Evolutionary conservation across 176 grass and related monocot genomes (phyloP).

Genomic region (Poa pratensis): DNA sequence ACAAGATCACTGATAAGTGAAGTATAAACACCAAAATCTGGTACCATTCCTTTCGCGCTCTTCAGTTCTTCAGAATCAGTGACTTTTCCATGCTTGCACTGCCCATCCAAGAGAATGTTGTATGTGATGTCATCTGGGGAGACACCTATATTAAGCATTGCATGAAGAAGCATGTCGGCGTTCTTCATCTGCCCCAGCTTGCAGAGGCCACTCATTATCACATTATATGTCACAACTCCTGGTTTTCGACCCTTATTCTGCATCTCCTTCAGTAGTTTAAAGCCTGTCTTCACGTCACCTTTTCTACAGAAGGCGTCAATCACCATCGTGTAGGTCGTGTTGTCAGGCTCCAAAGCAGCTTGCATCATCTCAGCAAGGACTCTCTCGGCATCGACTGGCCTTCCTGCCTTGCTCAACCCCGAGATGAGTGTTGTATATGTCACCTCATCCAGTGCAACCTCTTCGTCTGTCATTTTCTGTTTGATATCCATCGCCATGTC

Average conservation of each 20-base stretch:
- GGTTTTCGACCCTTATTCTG: conserved; percentile 63
- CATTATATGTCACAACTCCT: conserved; percentile 81
- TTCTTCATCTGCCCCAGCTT: conserved; percentile 84
- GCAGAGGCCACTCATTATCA: conserved; percentile 88
- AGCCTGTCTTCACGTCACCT: conserved; percentile 68
- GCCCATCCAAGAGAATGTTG: conserved; percentile 89
- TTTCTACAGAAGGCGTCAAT: conserved; percentile 83
- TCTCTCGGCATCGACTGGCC: conserved; percentile 50
- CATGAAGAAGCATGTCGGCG: conserved; percentile 75
- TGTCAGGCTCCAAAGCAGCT: conserved; percentile 55
- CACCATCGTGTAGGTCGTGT: conserved; percentile 83
- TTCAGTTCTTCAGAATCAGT: conserved; percentile 57
- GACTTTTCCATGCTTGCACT: conserved; percentile 68
- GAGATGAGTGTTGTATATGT: conserved; percentile 75
- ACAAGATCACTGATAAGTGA: conserved; percentile 72
- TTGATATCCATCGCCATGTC: conserved; percentile 59
- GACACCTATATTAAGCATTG: conserved; percentile 77
- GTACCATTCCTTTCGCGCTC: conserved; percentile 75
- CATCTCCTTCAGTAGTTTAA: conserved; percentile 83
- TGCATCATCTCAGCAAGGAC: conserved; percentile 66
- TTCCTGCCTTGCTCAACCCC: conserved; percentile 57
- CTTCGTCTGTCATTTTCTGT: conserved; percentile 53
- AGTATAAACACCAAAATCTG: conserved; percentile 71
- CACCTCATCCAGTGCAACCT: conserved; percentile 68
- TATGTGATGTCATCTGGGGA: conserved; percentile 83